Evolutionary conservation across 495 filamentous ascomycete species (phyloP), one percentile per base, ranked within the genome.

Genomic region (Cladorrhinum samala): DNA sequence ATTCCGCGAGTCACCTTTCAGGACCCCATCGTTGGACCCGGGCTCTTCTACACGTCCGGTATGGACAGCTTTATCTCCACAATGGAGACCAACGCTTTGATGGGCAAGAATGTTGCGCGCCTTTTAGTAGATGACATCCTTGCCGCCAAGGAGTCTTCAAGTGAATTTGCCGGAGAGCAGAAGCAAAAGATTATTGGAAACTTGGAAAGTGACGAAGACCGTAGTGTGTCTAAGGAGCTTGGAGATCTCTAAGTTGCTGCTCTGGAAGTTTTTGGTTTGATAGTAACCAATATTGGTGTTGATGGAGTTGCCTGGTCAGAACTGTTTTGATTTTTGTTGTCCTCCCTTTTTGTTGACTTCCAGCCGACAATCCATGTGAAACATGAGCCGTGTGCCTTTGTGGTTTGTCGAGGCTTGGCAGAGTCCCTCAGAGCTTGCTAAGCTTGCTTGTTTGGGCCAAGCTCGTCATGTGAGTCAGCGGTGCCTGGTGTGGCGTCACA

Each of bases 31-130:
- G 66, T 97, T 1, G 85, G 78, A 9, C 58, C 76, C 1, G 75
- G 78, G 0, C 63, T 97, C 11, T 96, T 88, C 79, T 97, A 98
- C 65, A 97, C 93, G 0, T 83, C 86, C 39, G 92, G 87, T 0
- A 95, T 97, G 48, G 93, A 98, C 71, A 85, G 83, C 58, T 96
- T 98, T 61, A 95, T 97, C 53, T 89, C 83, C 13, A 96, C 93
- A 0, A 99, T 99, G 93, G 93, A 99, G 76, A 99, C 94, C 7
- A 97, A 86, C 66, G 84, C 86, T 0, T 66, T 97, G 61, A 95
- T 95, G 92, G 93, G 93, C 0, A 91, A 83, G 78, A 97, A 98
- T 71, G 86, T 97, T 36, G 93, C 93, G 11, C 76, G 77, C 21
- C 70, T 97, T 38, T 78, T 96, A 46, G 74, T 85, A 3, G 79